Conservation (phyloP, 2,329 filamentous ascomycete genomes). For the Tolypocladium endophyticum region DNA sequence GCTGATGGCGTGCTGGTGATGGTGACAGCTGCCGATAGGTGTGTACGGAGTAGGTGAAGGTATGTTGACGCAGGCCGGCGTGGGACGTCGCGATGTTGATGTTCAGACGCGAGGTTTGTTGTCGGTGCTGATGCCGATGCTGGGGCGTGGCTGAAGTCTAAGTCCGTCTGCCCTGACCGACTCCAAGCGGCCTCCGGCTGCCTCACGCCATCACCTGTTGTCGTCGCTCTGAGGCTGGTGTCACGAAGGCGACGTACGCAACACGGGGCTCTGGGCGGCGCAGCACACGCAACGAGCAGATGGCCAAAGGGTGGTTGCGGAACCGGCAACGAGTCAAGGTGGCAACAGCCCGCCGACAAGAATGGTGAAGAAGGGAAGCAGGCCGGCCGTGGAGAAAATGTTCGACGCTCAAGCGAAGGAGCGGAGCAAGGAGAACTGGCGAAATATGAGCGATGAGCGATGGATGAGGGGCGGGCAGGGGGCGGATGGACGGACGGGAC, state of each 20-base stretch:
- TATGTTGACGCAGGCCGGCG: background rate
- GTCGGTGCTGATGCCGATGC: background rate
- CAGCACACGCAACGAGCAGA: background rate
- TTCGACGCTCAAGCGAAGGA: background rate
- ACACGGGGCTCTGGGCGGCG: conserved; percentile 1
- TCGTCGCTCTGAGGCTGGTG: background rate
- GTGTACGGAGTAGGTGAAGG: background rate
- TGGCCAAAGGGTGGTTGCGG: background rate
- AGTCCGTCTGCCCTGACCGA: background rate
- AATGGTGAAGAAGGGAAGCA: background rate
- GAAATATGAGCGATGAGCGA: background rate
- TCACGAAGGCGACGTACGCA: background rate
- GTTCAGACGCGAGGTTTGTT: background rate
- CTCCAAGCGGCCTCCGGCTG: background rate
- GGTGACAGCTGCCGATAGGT: background rate
- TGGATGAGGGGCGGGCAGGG: background rate
- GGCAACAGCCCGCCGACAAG: background rate
- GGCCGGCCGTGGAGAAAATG: background rate
- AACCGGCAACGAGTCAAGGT: background rate
- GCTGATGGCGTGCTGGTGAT: background rate
- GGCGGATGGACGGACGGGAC: background rate
- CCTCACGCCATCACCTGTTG: background rate
- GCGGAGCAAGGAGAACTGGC: background rate
- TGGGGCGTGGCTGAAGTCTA: background rate
- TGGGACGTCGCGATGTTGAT: background rate